Evolutionary conservation across 257 asterid species (phyloP), one percentile per base, ranked within the genome.

Genomic region (Cynanchum wilfordii): DNA sequence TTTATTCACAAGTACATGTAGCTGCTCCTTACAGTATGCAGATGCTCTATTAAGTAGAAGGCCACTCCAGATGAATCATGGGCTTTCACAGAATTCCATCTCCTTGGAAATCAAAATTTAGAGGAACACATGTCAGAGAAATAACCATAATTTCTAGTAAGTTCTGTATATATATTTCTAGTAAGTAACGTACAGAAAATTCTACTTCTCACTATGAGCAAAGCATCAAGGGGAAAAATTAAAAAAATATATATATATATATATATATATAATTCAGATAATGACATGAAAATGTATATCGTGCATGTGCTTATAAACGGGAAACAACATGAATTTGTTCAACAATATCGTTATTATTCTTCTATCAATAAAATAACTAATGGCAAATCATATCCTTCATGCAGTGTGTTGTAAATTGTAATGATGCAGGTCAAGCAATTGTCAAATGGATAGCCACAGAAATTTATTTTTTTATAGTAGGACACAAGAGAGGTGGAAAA

Each of bases 1-100:
- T 71, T 71, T 71, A 71, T 71, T 71, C 27, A 71, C 75, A 71
- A 9, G 50, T 40, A 49, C 67, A 17, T 38, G 13, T 11, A 25
- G 56, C 68, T 2, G 55, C 65, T 51, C 54, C 13, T 25, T 71
- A 7, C 1, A 19, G 38, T 11, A 5, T 56, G 68, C 57, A 57
- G 2, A 10, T 56, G 55, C 68, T 71, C 75, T 57, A 56, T 56
- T 7, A 30, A 16, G 24, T 8, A 20, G 33, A 33, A 58, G 68
- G 40, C 15, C 42, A 57, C 68, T 57, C 75, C 54, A 30, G 57
- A 16, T 45, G 58, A 47, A 22, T 71, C 66, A 71, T 11, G 75
- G 75, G 55, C 68, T 71, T 57, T 71, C 75, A 71, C 75, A 38
- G 50, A 71, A 71, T 45, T 71, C 75, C 75, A 71, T 71, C n/a